Evolutionary conservation across 129 eudicot genomes (phyloP), one percentile per base, ranked within the genome.

Genomic region (Artemisia tridentata): DNA sequence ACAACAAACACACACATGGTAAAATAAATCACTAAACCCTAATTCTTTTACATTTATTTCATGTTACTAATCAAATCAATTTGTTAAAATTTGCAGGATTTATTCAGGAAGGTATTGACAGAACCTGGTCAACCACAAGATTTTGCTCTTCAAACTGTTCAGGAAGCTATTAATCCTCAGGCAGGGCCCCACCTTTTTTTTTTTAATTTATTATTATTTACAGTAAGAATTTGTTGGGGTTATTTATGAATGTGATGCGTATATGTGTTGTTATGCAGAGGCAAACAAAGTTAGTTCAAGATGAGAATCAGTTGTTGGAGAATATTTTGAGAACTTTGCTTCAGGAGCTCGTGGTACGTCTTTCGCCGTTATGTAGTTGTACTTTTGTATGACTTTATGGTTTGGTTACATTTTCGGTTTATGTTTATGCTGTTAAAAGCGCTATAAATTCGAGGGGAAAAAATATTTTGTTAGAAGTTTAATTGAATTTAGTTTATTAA

Each of bases 301-400:
- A 93, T 90, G 99, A 93, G 81, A 93, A 93, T 72, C 97, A 89
- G 29, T 67, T 93, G 82, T 66, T 93, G 90, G 97, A 93, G 65
- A 93, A 93, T 78, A 89, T 89, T 59, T 63, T 89, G 48, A 80
- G 99, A 18, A 73, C 92, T 8, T 82, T 93, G 65, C 97, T 93
- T 61, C 99, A 93, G 76, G 97, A 93, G 65, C 79, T 93, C 75
- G 97, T 87, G 97, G 99, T 93, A 90, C 11, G 83, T 73, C 52
- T 0, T 34, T 68, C 6, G 34, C 34, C 5, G 34, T 29, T 29
- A 29, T 29, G 34, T 4, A 29, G 34, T 29, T 25, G 27, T 25
- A n/a, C n/a, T n/a, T n/a, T n/a, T n/a, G n/a, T n/a, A n/a, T n/a
- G n/a, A n/a, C n/a, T n/a, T n/a, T 1, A 25, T 29, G 6, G 6